Evolutionary conservation across 306 rosid genomes (phyloP).

Genomic region (Begonia masoniana): DNA sequence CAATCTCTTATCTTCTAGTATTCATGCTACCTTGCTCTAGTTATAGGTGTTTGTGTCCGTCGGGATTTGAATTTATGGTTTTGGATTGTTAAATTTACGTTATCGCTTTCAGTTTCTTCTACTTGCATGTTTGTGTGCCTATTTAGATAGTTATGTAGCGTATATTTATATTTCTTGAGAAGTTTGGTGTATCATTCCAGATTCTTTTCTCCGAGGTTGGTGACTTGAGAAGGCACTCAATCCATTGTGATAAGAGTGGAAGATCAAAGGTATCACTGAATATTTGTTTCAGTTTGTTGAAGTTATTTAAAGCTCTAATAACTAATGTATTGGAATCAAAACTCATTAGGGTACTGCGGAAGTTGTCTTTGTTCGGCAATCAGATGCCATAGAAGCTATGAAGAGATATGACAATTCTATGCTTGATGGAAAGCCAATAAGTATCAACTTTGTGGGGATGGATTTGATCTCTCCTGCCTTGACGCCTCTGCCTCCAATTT

Average conservation of each 20-base stretch:
- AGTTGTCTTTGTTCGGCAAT: conserved; percentile 29
- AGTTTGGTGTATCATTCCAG: conserved; percentile 15
- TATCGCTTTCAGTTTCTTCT: too few relatives aligned
- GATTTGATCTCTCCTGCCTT: conserved; percentile 10
- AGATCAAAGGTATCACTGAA: conserved; percentile 36
- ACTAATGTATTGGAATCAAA: neutral
- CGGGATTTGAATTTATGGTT: too few relatives aligned
- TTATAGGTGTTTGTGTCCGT: too few relatives aligned
- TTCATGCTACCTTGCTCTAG: too few relatives aligned
- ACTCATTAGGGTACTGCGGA: conserved; percentile 46
- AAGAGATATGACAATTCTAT: conserved; percentile 33
- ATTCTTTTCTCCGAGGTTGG: conserved; percentile 48
- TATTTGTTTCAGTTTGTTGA: neutral
- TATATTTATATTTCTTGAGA: too few relatives aligned
- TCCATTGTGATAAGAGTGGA: conserved; percentile 51
- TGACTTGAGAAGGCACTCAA: conserved; percentile 26
- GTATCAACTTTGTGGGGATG: conserved; percentile 46
- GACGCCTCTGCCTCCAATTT: conserved; percentile 3
- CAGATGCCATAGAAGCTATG: conserved; percentile 52
- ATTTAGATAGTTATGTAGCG: too few relatives aligned
- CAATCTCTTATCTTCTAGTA: too few relatives aligned
- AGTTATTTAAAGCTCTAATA: too few relatives aligned
- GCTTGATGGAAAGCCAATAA: conserved; percentile 50
- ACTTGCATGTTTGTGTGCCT: too few relatives aligned
- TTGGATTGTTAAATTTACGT: too few relatives aligned